Conservation (phyloP, 2,329 filamentous ascomycete genomes). For the Passalora sequoiae region DNA sequence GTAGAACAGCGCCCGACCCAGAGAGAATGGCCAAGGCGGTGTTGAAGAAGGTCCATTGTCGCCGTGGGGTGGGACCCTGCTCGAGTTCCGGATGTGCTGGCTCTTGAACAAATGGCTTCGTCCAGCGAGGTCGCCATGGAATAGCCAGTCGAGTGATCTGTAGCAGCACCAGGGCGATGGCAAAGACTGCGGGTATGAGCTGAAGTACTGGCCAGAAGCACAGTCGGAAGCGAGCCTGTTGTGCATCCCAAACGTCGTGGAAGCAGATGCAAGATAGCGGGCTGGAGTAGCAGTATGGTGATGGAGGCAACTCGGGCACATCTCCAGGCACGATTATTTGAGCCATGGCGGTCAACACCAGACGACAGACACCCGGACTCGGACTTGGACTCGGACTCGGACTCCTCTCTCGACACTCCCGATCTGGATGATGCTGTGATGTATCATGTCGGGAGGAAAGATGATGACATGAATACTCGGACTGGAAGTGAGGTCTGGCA, state of each 20-base stretch:
- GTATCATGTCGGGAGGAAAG: no score
- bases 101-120: constrained; percentile 48
- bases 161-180: constrained; percentile 35
- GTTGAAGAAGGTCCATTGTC: constrained; percentile 21
- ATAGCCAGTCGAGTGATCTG: constrained; percentile 32
- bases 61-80: constrained; percentile 32
- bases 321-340: constrained; percentile 4
- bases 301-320: no score
- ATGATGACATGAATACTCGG: no score
- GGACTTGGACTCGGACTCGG: not conserved
- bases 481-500: not conserved
- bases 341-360: not conserved
- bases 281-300: no score
- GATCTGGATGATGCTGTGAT: not conserved
- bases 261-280: no score
- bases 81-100: constrained; percentile 17
- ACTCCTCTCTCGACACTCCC: no score
- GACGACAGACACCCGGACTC: not conserved
- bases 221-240: constrained; percentile 36
- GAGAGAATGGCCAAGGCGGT: constrained; percentile 20
- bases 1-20: constrained; percentile 18
- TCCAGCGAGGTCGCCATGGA: constrained; percentile 46
- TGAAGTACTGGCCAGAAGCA: constrained; percentile 40
- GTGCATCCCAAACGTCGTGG: constrained; percentile 30
- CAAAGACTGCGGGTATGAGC: constrained; percentile 36